phyloP scores from a whole-genome alignment of 345 rosid species.

The Atalantia buxifolia region DNA sequence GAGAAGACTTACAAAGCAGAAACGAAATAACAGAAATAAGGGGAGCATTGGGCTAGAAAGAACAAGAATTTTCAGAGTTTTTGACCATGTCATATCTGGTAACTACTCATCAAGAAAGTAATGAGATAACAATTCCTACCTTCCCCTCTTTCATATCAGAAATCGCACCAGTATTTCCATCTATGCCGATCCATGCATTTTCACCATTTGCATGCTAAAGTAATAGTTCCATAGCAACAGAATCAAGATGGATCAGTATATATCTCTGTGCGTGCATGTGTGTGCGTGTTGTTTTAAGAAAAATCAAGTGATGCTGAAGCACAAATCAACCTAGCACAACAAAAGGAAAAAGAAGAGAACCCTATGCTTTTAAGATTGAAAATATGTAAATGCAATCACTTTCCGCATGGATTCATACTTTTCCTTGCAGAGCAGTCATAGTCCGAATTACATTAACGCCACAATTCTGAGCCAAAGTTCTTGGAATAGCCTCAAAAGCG shows the following conservation, averaged over 20 bases:
- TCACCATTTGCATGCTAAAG: constrained; percentile 93
- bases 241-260: not conserved
- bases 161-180: constrained; percentile 88
- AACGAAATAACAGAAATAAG: not conserved
- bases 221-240: constrained; percentile 3
- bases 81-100: not conserved
- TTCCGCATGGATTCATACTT: constrained; percentile 36
- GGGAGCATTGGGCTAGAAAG: not conserved
- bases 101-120: not conserved
- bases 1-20: not conserved
- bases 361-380: not conserved
- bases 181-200: constrained; percentile 95
- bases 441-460: constrained; percentile 83
- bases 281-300: not conserved
- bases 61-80: not conserved
- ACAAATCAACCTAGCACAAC: not conserved
- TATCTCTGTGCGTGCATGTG: too few species aligned
- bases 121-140: constrained; percentile 30
- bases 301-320: not conserved
- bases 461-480: constrained; percentile 82
- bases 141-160: constrained; percentile 87
- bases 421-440: constrained; percentile 88
- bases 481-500: constrained; percentile 95
- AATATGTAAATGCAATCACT: not conserved
- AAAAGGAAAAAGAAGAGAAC: not conserved